These are phyloP conservation scores for Clarireedia sp. DNA, from an alignment of 2,329 filamentous ascomycete genomes.

Conservation along the genomic window DNA sequence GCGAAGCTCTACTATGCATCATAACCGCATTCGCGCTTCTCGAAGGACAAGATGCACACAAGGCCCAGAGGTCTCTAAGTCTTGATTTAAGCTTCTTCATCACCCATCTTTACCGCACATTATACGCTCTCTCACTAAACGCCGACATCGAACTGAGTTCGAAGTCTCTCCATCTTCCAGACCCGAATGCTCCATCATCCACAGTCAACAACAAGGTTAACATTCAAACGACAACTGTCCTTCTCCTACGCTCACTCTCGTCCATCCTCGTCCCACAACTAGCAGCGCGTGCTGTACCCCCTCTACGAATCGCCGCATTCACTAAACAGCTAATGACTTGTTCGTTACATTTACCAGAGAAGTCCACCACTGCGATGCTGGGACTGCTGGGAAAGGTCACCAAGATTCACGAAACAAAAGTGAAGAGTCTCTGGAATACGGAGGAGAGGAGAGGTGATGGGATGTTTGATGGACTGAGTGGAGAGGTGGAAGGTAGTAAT, in stretches of 20 bases:
- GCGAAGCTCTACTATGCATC: conserved; percentile 86
- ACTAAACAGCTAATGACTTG: conserved; percentile 81
- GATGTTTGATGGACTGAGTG: conserved; percentile 65
- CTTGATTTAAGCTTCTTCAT: conserved; percentile 95
- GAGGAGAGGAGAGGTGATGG: conserved; percentile 92
- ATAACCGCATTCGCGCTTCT: conserved; percentile 96
- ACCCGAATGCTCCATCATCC: conserved; percentile 47
- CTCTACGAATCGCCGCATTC: conserved; percentile 82
- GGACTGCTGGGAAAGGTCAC: conserved; percentile 71
- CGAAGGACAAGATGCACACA: conserved; percentile 85
- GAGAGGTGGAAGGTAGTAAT: conserved; percentile 77
- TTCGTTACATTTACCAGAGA: conserved; percentile 82
- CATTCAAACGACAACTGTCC: conserved; percentile 86
- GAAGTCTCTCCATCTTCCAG: conserved; percentile 63
- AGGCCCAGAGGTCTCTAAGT: conserved; percentile 70
- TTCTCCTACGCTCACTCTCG: conserved; percentile 79
- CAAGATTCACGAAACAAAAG: conserved; percentile 73
- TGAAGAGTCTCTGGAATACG: conserved; percentile 84
- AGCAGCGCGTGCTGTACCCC: conserved; percentile 67
- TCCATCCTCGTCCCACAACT: conserved; percentile 70
- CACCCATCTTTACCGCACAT: conserved; percentile 80
- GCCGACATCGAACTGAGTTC: conserved; percentile 77
- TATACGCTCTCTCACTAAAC: conserved; percentile 71
- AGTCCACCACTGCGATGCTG: conserved; percentile 73
- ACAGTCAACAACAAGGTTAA: conserved; percentile 67